Evolutionary conservation across 129 eudicot species (phyloP), one percentile per base, ranked within the genome.

Genomic region (Erigeron canadensis): DNA sequence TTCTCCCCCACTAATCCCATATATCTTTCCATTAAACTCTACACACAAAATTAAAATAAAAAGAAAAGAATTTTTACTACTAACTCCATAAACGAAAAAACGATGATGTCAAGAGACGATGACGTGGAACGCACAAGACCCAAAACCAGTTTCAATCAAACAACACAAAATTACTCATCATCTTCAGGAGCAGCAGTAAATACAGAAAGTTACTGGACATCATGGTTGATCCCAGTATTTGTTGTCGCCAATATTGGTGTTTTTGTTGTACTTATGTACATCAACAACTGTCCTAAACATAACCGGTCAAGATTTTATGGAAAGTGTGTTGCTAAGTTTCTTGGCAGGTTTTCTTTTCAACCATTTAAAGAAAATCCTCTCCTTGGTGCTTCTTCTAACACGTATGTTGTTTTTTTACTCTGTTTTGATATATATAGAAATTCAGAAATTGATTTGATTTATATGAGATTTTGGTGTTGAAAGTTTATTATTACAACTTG

Each of bases 201-300:
- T 7, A 71, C 77, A 8, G 86, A 82, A 9, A 42, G 74, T 17
- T 80, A 78, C 10, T 91, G 95, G 95, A 77, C 80, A 6, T 86
- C 97, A 28, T 91, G 97, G 97, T 7, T 91, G 62, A 84, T 91
- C 18, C 97, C 97, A 1, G 37, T 88, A 61, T 83, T 91, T 59
- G 83, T 88, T 44, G 79, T 88, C 9, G 85, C 73, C 1, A 87
- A 86, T 47, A 62, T 91, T 21, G 86, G 80, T 53, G 59, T 91
- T 45, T 91, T 91, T 70, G 73, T 91, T n/a, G 73, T 88, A 4
- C 76, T 62, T 12, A 91, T 91, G 97, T 86, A 79, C 61, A 69
- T 85, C 43, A 91, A 91, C 34, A 79, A 92, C 41, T 91, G 97
- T 75, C 96, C 97, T 4, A 79, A 80, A 54, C 86, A 85, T 50